Percentiles rank a stretch among this genome's conserved stretches.
phyloP scores from a whole-genome alignment of 306 rosid genomes.

The Sphenostylis stenocarpa region DNA sequence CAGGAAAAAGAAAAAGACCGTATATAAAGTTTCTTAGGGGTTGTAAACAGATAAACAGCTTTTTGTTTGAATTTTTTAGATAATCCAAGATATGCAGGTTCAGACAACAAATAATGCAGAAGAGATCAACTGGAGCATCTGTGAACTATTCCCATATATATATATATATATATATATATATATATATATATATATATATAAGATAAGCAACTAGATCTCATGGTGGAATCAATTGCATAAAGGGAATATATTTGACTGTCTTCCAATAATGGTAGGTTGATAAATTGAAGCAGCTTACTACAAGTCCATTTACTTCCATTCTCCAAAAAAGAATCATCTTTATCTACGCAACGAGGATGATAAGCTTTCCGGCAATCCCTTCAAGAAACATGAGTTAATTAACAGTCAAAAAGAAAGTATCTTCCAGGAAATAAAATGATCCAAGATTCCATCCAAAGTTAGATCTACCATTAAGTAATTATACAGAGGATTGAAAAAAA shows the following conservation, averaged over 20 bases:
- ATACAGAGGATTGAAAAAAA: not conserved
- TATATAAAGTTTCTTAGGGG: not conserved
- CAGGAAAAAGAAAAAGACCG: not conserved
- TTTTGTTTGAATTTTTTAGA: not conserved
- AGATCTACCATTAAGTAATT: conserved; percentile 10
- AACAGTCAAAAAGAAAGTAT: conserved; percentile 13
- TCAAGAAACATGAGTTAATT: conserved; percentile 37
- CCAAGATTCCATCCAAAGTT: not conserved
- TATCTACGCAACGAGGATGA: conserved; percentile 54
- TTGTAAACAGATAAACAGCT: not conserved
- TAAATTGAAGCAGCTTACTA: conserved; percentile 53
- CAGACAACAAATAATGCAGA: not conserved
- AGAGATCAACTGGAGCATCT: conserved; percentile 5
- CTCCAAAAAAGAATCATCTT: conserved; percentile 49
- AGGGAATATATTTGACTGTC: conserved; percentile 18
- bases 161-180: not conserved
- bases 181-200: not conserved
- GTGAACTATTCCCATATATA: not conserved
- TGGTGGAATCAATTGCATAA: conserved; percentile 18
- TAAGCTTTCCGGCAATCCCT: conserved; percentile 76
- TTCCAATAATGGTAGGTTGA: conserved; percentile 21
- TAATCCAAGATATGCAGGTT: not conserved
- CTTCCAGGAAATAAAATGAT: conserved; percentile 8
- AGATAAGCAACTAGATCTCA: conserved; percentile 2
- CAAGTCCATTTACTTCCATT: conserved; percentile 45